Conservation (phyloP, 2,329 filamentous ascomycete species). For the Sporothrix globosa region DNA sequence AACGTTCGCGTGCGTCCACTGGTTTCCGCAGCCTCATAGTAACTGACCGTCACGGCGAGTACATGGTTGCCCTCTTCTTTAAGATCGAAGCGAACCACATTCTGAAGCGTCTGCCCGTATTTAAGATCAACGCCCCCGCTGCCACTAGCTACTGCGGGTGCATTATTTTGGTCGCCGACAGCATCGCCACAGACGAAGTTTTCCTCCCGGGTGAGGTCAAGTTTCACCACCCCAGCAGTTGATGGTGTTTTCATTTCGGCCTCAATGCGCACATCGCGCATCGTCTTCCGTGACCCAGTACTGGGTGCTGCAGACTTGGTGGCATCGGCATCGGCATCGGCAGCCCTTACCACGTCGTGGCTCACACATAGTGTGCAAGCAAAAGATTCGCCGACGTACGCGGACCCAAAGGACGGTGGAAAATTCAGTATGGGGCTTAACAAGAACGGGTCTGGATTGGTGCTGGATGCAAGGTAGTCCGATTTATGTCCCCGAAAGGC, state of each 20-base stretch:
- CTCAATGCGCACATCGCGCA: conserved; percentile 78
- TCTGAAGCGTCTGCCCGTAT: conserved; percentile 72
- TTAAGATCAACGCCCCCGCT: conserved; percentile 53
- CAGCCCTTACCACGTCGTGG: conserved; percentile 64
- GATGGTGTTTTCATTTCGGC: conserved; percentile 94
- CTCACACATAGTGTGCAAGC: conserved; percentile 95
- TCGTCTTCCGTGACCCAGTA: conserved; percentile 49
- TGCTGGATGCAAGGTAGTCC: conserved; percentile 42
- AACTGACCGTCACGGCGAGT: conserved; percentile 88
- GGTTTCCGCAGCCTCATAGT: conserved; percentile 80
- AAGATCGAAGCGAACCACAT: conserved; percentile 80
- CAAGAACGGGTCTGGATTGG: conserved; percentile 60
- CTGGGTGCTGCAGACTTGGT: conserved; percentile 42
- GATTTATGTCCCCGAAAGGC: conserved; percentile 60
- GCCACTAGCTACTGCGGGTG: conserved; percentile 37
- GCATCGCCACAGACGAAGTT: conserved; percentile 24
- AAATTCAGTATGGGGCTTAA: conserved; percentile 74
- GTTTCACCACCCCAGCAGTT: conserved; percentile 53
- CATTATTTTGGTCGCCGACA: not conserved
- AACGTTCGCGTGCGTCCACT: conserved; percentile 79
- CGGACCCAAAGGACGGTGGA: conserved; percentile 87
- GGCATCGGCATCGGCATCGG: conserved; percentile 35
- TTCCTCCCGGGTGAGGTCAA: conserved; percentile 59
- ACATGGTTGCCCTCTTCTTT: conserved; percentile 95
- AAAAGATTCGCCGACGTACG: conserved; percentile 95